Conservation (phyloP, 2,329 filamentous ascomycete species). For the Fusarium sp. region DNA sequence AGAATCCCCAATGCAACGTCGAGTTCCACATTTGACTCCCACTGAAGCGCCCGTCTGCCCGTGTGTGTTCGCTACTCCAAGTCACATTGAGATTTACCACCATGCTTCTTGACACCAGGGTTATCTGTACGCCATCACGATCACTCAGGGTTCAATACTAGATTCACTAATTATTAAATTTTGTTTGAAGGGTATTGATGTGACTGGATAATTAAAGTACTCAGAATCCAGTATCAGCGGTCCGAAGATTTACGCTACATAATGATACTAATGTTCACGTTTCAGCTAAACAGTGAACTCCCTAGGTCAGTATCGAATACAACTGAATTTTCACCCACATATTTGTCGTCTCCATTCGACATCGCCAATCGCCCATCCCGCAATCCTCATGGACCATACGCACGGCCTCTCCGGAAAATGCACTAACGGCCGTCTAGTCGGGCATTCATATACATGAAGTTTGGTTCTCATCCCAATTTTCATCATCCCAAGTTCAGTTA, state of each 20-base stretch:
- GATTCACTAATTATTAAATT: conserved; percentile 21
- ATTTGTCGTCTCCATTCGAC: not conserved
- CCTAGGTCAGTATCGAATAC: not conserved
- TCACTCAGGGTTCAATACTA: conserved; percentile 14
- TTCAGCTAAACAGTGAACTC: not conserved
- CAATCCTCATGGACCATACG: conserved; percentile 8
- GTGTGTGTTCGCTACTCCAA: not conserved
- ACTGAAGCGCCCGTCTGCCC: too few species aligned
- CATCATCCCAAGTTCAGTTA: conserved; percentile 6
- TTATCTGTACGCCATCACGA: not conserved
- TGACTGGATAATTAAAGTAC: conserved; percentile 8
- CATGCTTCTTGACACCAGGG: not conserved
- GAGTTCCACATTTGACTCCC: conserved; percentile 3
- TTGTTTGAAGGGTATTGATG: conserved; percentile 7
- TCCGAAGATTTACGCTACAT: not conserved
- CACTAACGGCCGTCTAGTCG: not conserved
- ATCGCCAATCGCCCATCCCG: conserved; percentile 9
- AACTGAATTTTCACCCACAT: not conserved
- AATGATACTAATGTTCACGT: not conserved
- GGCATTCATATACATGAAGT: conserved; percentile 13
- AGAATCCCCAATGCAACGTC: conserved; percentile 20
- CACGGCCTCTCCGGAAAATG: conserved; percentile 17
- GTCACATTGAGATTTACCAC: not conserved
- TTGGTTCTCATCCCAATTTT: conserved; percentile 7
- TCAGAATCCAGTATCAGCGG: not conserved